Conservation (phyloP, 805 yeast genomes). For the Monosporozyma aerobia region DNA sequence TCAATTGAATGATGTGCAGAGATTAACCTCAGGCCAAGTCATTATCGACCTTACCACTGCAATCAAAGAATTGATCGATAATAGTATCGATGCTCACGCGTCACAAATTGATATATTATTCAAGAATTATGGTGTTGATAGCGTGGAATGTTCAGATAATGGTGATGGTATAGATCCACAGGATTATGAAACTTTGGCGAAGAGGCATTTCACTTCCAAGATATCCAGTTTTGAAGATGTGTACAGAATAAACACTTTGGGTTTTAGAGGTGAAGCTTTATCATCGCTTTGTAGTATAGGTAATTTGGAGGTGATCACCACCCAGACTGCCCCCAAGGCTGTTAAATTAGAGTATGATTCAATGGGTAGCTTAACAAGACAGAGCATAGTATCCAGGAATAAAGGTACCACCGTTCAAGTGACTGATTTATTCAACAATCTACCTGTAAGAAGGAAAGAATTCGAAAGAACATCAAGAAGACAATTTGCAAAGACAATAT, state of each 20-base stretch:
- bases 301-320: conserved; percentile 41
- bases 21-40: conserved; percentile 88
- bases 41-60: conserved; percentile 69
- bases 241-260: conserved; percentile 43
- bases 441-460: conserved; percentile 80
- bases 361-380: conserved; percentile 42
- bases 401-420: conserved; percentile 64
- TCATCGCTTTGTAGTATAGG: conserved; percentile 57
- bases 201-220: conserved; percentile 64
- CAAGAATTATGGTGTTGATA: conserved; percentile 62
- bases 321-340: conserved; percentile 51
- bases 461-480: conserved; percentile 55
- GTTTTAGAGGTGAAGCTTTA: conserved; percentile 78
- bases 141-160: conserved; percentile 59
- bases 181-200: conserved; percentile 47
- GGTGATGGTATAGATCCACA: conserved; percentile 52
- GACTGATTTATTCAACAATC: conserved; percentile 47
- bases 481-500: conserved; percentile 64
- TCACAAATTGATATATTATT: conserved; percentile 58
- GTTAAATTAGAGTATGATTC: conserved; percentile 43
- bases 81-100: conserved; percentile 73
- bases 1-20: conserved; percentile 48
- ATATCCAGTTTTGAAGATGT: conserved; percentile 48
- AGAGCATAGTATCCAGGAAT: conserved; percentile 40
- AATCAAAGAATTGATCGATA: conserved; percentile 80